These are phyloP conservation scores for Stachybotrys chlorohalonatus DNA, from an alignment of 2,329 filamentous ascomycete species.

Conservation along the genomic window DNA sequence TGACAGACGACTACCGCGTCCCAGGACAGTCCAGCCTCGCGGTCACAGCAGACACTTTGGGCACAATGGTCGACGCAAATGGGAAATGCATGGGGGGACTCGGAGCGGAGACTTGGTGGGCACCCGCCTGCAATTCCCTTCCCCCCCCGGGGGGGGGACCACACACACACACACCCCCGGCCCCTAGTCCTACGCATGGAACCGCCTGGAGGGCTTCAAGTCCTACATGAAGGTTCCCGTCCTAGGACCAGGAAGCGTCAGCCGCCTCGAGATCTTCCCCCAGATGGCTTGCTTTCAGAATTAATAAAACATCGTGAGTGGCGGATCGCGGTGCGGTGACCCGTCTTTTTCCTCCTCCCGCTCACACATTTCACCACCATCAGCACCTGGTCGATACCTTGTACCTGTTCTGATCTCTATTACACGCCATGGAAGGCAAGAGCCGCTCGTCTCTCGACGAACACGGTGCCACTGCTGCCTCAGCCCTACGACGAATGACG, in stretches of 20 bases:
- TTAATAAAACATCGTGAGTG: background rate
- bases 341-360: background rate
- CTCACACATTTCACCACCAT: background rate
- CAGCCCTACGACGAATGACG: constrained; percentile 22
- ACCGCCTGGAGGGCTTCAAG: background rate
- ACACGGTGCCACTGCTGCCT: constrained; percentile 14
- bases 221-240: background rate
- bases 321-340: background rate
- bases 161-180: background rate
- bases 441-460: constrained; percentile 18
- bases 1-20: constrained; percentile 1
- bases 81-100: background rate
- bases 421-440: constrained; percentile 19
- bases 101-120: background rate
- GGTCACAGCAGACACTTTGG: background rate
- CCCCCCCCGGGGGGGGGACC: background rate
- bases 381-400: background rate
- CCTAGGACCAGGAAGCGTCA: background rate
- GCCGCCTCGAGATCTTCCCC: background rate
- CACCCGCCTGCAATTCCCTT: background rate
- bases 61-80: background rate
- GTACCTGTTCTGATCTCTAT: background rate
- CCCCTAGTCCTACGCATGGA: background rate
- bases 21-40: background rate
- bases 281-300: background rate